Conservation (phyloP, 768 basidiomycete genomes). For the Stropharia rugosoannulata region DNA sequence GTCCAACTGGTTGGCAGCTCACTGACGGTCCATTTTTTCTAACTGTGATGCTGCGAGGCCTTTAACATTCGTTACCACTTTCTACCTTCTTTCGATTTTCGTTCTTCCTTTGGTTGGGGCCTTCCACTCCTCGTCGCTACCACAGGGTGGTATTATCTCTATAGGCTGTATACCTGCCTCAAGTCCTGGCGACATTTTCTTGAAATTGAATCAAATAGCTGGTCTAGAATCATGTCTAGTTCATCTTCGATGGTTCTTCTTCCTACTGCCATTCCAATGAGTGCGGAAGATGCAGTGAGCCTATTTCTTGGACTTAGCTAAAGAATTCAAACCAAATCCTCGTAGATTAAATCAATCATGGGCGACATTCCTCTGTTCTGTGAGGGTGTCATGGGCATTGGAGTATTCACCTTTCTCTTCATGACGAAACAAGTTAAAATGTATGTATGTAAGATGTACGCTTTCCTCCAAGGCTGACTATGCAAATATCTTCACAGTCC, state of each 20-base stretch:
- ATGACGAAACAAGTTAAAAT: conserved; percentile 48
- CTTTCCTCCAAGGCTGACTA: neutral
- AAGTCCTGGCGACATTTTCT: conserved; percentile 16
- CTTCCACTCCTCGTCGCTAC: neutral
- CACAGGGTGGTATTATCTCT: neutral
- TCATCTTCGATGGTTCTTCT: conserved; percentile 7
- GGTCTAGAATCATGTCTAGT: neutral
- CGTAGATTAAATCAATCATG: conserved; percentile 54
- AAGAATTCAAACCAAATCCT: neutral
- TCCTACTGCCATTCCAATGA: conserved; percentile 31
- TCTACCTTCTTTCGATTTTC: conserved; percentile 5
- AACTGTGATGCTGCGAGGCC: neutral
- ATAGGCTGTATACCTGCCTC: conserved; percentile 6
- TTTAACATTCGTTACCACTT: neutral
- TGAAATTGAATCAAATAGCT: neutral
- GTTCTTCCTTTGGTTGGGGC: conserved; percentile 1
- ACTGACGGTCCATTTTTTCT: neutral
- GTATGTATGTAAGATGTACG: conserved; percentile 34
- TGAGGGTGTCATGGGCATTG: conserved; percentile 65
- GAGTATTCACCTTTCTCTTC: conserved; percentile 55
- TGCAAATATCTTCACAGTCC: conserved; percentile 28
- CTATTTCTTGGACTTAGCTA: neutral
- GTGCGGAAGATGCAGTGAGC: conserved; percentile 44
- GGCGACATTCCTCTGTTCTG: conserved; percentile 68
- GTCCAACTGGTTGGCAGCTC: conserved; percentile 11